phyloP scores from a whole-genome alignment of 257 asterid species.

The Oldenlandia corymbosa region DNA sequence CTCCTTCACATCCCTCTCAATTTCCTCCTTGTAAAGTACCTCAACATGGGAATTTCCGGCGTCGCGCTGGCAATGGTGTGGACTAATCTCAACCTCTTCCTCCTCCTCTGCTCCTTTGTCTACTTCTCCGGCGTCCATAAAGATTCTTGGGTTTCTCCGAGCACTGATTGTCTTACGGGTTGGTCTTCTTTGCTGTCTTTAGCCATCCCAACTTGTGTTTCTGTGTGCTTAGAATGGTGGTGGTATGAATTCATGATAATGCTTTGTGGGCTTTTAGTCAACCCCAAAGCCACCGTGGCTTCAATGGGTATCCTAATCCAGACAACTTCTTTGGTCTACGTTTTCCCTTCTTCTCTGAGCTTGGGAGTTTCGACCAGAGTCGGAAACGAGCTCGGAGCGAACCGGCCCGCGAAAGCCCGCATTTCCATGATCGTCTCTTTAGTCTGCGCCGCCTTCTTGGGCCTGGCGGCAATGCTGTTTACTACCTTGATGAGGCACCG shows the following conservation, averaged over 20 bases:
- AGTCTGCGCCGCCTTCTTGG: conserved; percentile 41
- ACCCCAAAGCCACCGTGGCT: conserved; percentile 74
- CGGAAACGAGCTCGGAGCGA: conserved; percentile 73
- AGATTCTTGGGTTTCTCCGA: conserved; percentile 66
- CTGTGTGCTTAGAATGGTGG: conserved; percentile 96
- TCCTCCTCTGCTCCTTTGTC: conserved; percentile 41
- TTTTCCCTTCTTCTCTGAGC: conserved; percentile 76
- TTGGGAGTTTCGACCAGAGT: conserved; percentile 80
- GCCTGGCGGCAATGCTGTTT: conserved; percentile 63
- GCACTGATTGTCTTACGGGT: conserved; percentile 57
- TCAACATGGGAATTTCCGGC: conserved; percentile 60
- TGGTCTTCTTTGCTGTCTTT: conserved; percentile 63
- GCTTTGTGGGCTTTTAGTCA: conserved; percentile 62
- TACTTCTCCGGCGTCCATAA: conserved; percentile 61
- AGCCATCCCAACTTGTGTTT: conserved; percentile 74
- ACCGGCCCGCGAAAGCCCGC: conserved; percentile 60
- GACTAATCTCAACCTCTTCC: conserved; percentile 64
- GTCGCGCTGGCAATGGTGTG: conserved; percentile 79
- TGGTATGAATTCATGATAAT: conserved; percentile 94
- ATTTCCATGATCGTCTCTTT: conserved; percentile 55
- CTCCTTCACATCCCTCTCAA: conserved; percentile 66
- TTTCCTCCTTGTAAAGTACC: conserved; percentile 48
- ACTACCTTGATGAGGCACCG: conserved; percentile 49
- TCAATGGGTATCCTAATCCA: conserved; percentile 90
- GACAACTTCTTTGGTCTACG: conserved; percentile 79